Evolutionary conservation across 805 yeast genomes (phyloP), one percentile per base, ranked within the genome.

Genomic region (Pichia pseudocactophila): DNA sequence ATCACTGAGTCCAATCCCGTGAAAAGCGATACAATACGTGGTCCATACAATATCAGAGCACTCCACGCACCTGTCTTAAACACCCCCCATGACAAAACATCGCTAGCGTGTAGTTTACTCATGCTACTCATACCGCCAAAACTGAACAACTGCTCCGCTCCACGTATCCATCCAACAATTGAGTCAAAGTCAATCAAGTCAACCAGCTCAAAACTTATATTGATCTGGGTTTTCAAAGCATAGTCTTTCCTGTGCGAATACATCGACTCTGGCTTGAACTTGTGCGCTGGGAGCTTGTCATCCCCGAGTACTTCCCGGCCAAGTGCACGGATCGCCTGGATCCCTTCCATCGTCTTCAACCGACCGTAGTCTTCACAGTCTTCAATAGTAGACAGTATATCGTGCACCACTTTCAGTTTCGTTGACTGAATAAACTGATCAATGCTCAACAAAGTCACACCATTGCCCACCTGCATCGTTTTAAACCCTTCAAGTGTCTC

Each of bases 121-220:
- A 59, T 40, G 4, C 57, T 58, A 41, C 46, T 50, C 3, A 50
- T 30, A 52, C 63, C 50, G 37, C 77, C 56, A 44, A 80, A 73
- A 3, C 82, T 74, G 18, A 48, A 48, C 11, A 48, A 8, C 5
- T 43, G 26, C 33, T 46, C 42, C 5, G 40, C 13, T 35, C 15
- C 39, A 3, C 30, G 40, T 16, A 46, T 43, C 17, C 44, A 30
- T 12, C 39, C 36, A 8, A 40, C n/a, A n/a, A 48, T 37, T 50
- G 89, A 95, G 55, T 89, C 68, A 51, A 88, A 79, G 62, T 92
- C 97, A n/a, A 68, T 41, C 5, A 84, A 33, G 11, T 81, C 76
- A 19, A 90, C 69, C 49, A 88, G 92, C 54, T 89, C 68, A 52
- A 88, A 80, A 12, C 67, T 42, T 4, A 84, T 34, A 12, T 80